These are phyloP conservation scores for Brassica cretica DNA, from an alignment of 345 rosid genomes.

Conservation along the genomic window DNA sequence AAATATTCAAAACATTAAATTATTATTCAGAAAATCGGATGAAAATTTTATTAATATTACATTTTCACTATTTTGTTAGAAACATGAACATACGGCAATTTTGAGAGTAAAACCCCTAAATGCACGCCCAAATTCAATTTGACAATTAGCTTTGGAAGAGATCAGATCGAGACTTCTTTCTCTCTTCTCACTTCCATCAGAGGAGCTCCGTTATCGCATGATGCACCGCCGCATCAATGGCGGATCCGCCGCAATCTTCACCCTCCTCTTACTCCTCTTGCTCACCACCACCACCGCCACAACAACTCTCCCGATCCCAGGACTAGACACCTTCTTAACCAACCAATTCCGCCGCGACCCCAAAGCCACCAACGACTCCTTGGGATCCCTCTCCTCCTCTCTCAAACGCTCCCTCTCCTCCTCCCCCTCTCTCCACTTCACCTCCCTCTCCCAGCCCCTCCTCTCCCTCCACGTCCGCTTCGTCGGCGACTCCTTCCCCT, in stretches of 20 bases:
- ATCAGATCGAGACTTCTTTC: conserved; percentile 13
- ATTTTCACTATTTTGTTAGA: background rate
- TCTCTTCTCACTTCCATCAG: background rate
- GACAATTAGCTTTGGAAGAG: background rate
- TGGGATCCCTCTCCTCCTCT: conserved; percentile 57
- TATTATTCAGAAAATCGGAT: too few relatives aligned
- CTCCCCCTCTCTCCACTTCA: conserved; percentile 38
- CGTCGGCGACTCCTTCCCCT: conserved; percentile 60
- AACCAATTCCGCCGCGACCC: conserved; percentile 61
- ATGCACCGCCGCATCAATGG: conserved; percentile 34
- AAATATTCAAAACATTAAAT: too few relatives aligned
- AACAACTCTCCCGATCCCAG: conserved; percentile 47
- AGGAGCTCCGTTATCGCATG: conserved; percentile 29
- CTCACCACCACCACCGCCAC: conserved; percentile 33
- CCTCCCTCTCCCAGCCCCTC: conserved; percentile 47
- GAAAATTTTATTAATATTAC: too few relatives aligned
- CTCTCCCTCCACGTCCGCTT: conserved; percentile 63
- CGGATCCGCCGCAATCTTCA: conserved; percentile 33
- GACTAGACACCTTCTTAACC: conserved; percentile 64
- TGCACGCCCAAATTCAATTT: conserved; percentile 7
- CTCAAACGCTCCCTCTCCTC: conserved; percentile 56
- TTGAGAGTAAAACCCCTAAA: conserved; percentile 13
- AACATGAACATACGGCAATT: background rate
- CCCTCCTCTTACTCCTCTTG: conserved; percentile 31
- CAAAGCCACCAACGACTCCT: conserved; percentile 64